Evolutionary conservation across 495 filamentous ascomycete genomes (phyloP).

Genomic region (Melanomma pulvis-pyrius): DNA sequence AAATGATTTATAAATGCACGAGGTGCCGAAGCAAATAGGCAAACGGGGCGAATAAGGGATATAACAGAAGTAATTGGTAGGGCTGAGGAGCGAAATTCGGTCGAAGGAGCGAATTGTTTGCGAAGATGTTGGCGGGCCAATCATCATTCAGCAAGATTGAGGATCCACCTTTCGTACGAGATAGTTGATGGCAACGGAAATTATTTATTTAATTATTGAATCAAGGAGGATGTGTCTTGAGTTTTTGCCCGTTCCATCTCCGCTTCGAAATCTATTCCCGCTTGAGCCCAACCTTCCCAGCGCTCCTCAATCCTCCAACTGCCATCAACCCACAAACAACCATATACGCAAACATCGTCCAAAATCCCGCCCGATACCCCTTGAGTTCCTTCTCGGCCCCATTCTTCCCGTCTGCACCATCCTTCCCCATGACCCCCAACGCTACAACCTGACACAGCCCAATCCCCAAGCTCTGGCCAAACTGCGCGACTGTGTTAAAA

Average conservation of each 20-base stretch:
- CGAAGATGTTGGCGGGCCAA: too few species aligned
- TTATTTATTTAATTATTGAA: too few species aligned
- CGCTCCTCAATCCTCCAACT: conserved; percentile 18
- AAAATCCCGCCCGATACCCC: conserved; percentile 21
- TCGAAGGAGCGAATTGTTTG: too few species aligned
- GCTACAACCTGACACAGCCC: conserved; percentile 28
- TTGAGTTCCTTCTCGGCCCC: neutral
- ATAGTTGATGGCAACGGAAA: too few species aligned
- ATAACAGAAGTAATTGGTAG: too few species aligned
- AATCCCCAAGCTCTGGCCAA: conserved; percentile 27
- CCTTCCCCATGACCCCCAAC: conserved; percentile 18
- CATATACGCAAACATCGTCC: conserved; percentile 24
- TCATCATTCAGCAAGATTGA: too few species aligned
- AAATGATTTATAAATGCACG: too few species aligned
- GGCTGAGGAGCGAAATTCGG: too few species aligned
- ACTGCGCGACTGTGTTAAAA: conserved; percentile 39
- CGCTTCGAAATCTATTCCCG: conserved; percentile 2
- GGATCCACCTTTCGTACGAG: too few species aligned
- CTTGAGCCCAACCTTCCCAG: conserved; percentile 29
- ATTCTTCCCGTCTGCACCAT: neutral
- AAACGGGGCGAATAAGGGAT: too few species aligned
- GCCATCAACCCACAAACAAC: conserved; percentile 16
- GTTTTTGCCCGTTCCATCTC: neutral
- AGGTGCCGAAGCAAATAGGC: too few species aligned
- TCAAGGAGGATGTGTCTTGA: too few species aligned